Conservation (phyloP, 306 rosid genomes). For the Prunus campanulata region DNA sequence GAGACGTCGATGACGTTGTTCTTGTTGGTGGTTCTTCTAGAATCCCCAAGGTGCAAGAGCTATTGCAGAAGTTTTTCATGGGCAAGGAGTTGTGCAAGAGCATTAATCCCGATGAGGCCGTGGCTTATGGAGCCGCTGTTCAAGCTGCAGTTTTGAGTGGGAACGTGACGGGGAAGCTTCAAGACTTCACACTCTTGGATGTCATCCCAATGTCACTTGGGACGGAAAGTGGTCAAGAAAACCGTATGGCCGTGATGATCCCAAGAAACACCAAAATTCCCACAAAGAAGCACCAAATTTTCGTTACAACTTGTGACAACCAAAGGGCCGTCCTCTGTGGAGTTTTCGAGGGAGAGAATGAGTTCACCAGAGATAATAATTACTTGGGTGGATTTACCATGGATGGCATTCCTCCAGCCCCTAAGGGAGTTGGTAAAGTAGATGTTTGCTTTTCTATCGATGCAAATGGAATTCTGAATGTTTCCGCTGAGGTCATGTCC, state of each 20-base stretch:
- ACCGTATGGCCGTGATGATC: background rate
- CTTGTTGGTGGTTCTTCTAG: background rate
- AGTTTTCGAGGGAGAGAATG: background rate
- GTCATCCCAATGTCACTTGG: background rate
- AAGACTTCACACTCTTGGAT: background rate
- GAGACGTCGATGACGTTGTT: too few species aligned
- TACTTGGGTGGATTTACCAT: background rate
- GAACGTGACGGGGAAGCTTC: background rate
- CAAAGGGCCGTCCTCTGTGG: accelerated
- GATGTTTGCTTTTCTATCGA: background rate
- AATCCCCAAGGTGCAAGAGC: slow-evolving; percentile 8
- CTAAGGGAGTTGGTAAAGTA: background rate
- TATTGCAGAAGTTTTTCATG: background rate
- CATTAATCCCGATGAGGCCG: background rate
- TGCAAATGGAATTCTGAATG: background rate
- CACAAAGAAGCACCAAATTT: background rate
- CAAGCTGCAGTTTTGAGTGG: slow-evolving; percentile 7
- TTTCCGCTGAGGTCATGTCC: background rate
- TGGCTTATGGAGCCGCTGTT: slow-evolving; percentile 3
- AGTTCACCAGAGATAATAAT: background rate
- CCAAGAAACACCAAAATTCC: slow-evolving; percentile 10
- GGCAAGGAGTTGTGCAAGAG: background rate
- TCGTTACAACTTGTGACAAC: background rate
- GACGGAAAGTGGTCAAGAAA: background rate
- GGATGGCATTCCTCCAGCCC: background rate